phyloP scores from a whole-genome alignment of 2,329 filamentous ascomycete species.

The Penicillium sclerotigenum region DNA sequence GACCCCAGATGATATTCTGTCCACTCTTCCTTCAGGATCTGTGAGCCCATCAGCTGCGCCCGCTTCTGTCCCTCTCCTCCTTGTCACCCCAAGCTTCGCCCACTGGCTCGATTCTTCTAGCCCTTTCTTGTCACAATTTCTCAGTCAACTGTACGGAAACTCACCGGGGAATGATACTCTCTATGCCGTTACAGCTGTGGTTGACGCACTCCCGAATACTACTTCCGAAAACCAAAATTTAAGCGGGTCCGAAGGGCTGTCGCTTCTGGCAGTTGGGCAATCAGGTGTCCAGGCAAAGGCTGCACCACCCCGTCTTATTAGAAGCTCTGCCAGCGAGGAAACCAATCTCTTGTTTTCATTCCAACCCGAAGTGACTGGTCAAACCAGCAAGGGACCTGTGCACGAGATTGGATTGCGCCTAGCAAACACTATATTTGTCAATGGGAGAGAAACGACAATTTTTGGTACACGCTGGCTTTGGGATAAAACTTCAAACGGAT shows the following conservation, averaged over 20 bases:
- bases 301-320: conserved; percentile 26
- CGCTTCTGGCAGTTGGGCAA: conserved; percentile 29
- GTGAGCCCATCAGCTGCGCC: conserved; percentile 9
- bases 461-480: conserved; percentile 37
- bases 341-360: conserved; percentile 33
- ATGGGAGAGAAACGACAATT: conserved; percentile 42
- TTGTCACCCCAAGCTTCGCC: conserved; percentile 40
- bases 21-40: conserved; percentile 23
- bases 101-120: conserved; percentile 35
- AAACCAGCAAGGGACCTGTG: conserved; percentile 4
- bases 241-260: conserved; percentile 35
- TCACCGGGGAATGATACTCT: conserved; percentile 12
- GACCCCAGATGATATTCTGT: conserved; percentile 31
- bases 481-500: conserved; percentile 19
- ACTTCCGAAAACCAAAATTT: background rate
- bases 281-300: conserved; percentile 32
- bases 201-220: conserved; percentile 36
- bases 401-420: conserved; percentile 41
- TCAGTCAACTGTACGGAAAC: conserved; percentile 27
- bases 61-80: conserved; percentile 31
- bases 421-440: conserved; percentile 43
- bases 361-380: conserved; percentile 6
- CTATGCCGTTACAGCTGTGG: conserved; percentile 35
- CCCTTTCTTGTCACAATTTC: conserved; percentile 31
- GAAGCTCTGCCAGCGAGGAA: conserved; percentile 31